Evolutionary conservation across 106 monocot species (phyloP).

Genomic region (Narthecium ossifragum): DNA sequence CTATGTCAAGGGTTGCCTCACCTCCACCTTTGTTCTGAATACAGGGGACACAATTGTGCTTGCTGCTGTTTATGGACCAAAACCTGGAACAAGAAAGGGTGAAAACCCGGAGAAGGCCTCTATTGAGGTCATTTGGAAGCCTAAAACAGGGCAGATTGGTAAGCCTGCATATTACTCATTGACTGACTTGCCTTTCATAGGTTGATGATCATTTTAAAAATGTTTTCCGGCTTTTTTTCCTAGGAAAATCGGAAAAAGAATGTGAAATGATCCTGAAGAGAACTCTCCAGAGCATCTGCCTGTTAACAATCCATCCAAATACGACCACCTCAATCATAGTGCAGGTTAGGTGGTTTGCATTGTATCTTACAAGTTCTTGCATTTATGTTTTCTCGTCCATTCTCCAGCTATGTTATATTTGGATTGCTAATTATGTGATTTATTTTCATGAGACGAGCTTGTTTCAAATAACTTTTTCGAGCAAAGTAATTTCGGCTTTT

Average conservation of each 20-base stretch:
- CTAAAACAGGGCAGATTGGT: conserved; percentile 93
- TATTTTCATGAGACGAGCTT: no score
- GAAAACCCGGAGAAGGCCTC: conserved; percentile 96
- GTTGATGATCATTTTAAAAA: no score
- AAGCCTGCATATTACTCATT: not conserved
- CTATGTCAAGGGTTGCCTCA: no score
- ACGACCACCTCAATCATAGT: conserved; percentile 85
- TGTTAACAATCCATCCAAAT: conserved; percentile 76
- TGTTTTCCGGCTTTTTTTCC: not conserved
- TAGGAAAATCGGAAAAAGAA: conserved; percentile 88
- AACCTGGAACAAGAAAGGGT: conserved; percentile 87
- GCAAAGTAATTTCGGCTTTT: no score
- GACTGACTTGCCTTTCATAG: not conserved
- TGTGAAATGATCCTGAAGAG: conserved; percentile 83
- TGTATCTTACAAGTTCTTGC: no score
- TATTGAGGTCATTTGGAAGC: conserved; percentile 96
- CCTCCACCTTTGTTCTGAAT: no score
- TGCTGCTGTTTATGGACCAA: conserved; percentile 96
- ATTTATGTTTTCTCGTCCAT: no score
- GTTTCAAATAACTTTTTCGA: no score
- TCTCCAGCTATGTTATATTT: no score
- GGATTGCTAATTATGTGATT: no score
- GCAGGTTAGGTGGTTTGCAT: conserved; percentile 50
- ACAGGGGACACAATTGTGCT: conserved; percentile 83
- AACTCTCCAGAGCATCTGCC: conserved; percentile 80